phyloP scores from a whole-genome alignment of 208 protist genomes.

The Acanthamoeba healyi region DNA sequence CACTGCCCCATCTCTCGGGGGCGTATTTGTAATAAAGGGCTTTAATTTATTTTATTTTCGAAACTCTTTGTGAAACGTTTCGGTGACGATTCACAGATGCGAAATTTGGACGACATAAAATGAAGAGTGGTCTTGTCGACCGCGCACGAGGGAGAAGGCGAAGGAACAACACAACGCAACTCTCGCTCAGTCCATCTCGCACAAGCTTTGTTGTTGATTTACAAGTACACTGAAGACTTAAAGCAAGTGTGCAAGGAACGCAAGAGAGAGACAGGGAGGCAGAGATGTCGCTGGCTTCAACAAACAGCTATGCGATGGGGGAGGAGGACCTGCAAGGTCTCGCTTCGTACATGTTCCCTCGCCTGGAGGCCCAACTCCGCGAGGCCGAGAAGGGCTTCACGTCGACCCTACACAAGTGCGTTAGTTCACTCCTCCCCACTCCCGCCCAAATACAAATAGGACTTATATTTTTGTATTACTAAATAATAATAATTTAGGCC shows the following conservation, averaged over 20 bases:
- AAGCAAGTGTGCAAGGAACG: not conserved
- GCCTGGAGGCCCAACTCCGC: constrained; percentile 9
- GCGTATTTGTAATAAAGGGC: too few species aligned
- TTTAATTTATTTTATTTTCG: too few species aligned
- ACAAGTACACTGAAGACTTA: too few species aligned
- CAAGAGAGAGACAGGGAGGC: not conserved
- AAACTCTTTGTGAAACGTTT: too few species aligned
- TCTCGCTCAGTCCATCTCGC: too few species aligned
- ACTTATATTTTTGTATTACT: not conserved
- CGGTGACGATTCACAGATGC: not conserved
- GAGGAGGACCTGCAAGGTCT: constrained; percentile 16
- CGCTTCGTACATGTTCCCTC: not conserved
- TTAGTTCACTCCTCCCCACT: too few species aligned
- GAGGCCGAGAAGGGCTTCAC: constrained; percentile 48
- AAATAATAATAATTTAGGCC: not conserved
- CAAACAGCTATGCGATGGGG: not conserved
- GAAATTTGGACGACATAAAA: too few species aligned
- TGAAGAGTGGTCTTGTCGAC: too few species aligned
- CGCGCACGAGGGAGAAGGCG: too few species aligned
- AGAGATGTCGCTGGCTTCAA: not conserved
- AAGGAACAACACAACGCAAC: too few species aligned
- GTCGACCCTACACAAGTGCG: not conserved
- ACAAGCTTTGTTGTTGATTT: too few species aligned
- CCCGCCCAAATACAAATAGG: too few species aligned
- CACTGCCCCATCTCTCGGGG: constrained; percentile 13